Percentiles rank a stretch among this genome's conserved stretches.
phyloP scores from a whole-genome alignment of 2,329 filamentous ascomycete genomes.

The Passalora sequoiae region DNA sequence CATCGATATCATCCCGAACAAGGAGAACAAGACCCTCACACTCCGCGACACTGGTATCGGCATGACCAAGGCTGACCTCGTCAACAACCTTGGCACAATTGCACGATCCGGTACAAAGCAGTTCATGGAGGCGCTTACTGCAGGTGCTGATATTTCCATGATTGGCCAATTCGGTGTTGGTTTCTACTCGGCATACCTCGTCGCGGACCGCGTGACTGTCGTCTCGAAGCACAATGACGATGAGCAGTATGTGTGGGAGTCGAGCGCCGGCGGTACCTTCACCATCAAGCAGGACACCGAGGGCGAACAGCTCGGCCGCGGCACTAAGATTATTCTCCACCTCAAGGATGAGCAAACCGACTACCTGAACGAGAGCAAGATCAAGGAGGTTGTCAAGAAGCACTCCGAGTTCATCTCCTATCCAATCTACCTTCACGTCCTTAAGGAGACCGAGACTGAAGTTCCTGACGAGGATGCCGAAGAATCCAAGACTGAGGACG shows the following conservation, averaged over 20 bases:
- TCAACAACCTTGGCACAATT: slow-evolving; percentile 99
- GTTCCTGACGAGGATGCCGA: slow-evolving; percentile 93
- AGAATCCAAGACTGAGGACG: slow-evolving; percentile 63
- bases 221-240: slow-evolving; percentile 99
- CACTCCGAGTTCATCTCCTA: slow-evolving; percentile 99
- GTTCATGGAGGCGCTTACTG: slow-evolving; percentile 99
- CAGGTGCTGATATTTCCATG: slow-evolving; percentile 99
- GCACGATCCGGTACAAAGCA: slow-evolving; percentile 99
- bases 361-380: slow-evolving; percentile 96
- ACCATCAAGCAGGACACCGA: slow-evolving; percentile 85
- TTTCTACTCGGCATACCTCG: slow-evolving; percentile 99
- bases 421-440: slow-evolving; percentile 99
- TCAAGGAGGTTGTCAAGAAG: slow-evolving; percentile 99
- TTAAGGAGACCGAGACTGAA: slow-evolving; percentile 99
- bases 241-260: slow-evolving; percentile 99
- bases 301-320: slow-evolving; percentile 83
- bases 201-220: slow-evolving; percentile 92
- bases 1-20: slow-evolving; percentile 98
- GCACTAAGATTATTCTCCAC: slow-evolving; percentile 97
- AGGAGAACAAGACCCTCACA: slow-evolving; percentile 94
- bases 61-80: slow-evolving; percentile 99
- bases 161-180: slow-evolving; percentile 99
- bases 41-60: slow-evolving; percentile 98
- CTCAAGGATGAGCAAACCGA: slow-evolving; percentile 99
- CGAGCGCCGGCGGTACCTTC: slow-evolving; percentile 94